Base-by-base conservation (phyloP, 2,329 filamentous ascomycete species). In the Colletotrichum aenigma region DNA sequence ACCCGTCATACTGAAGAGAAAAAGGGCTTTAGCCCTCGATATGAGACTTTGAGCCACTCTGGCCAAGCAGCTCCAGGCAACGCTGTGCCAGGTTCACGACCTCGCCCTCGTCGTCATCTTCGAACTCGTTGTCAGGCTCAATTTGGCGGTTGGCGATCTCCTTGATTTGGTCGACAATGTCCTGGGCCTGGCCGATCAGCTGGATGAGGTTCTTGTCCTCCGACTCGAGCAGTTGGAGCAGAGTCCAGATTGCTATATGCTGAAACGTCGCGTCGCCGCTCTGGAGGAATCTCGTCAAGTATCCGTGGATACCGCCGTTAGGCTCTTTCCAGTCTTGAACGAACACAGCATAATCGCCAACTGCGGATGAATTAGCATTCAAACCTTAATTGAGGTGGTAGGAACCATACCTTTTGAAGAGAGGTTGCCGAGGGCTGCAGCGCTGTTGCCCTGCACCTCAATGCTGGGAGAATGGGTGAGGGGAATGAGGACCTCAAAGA, bases 191-290 rank as follows among this genome's bases (percentile, higher is more conserved):
- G 80, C 95, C 93, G 79, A 99, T 98, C 65, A 95, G 92, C 66
- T 93, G 93, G 77, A 98, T 94, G n/a, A 99, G 89, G 71, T 92
- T 94, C 85, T 94, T 93, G 83, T 99, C 96, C 83, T 98, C 96
- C 0, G 96, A 98, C 85, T 99, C 97, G 66, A 99, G 93, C 4
- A 99, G 91, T 83, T 99, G 97, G 5, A 99, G 91, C 64, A 99
- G 87, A 2, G 97, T 99, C 97, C 97, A 99, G 78, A 98, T 98
- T 66, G 97, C 97, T 82, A 99, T 99, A 83, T 99, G 97, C 85
- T 99, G 97, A 89, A 99, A 99, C 0, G 97, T 99, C 1, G 97
- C 93, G 82, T 99, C 97, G 55, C 96, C 96, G 78, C 96, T 98
- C 60, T 94, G 95, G 21, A 99, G 90, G 89, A 99, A 99, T 70